A percentile compares a stretch with the other conserved stretches of the same genome.
phyloP scores from a whole-genome alignment of 75 land plant genomes.

The Cunninghamia lanceolata region DNA sequence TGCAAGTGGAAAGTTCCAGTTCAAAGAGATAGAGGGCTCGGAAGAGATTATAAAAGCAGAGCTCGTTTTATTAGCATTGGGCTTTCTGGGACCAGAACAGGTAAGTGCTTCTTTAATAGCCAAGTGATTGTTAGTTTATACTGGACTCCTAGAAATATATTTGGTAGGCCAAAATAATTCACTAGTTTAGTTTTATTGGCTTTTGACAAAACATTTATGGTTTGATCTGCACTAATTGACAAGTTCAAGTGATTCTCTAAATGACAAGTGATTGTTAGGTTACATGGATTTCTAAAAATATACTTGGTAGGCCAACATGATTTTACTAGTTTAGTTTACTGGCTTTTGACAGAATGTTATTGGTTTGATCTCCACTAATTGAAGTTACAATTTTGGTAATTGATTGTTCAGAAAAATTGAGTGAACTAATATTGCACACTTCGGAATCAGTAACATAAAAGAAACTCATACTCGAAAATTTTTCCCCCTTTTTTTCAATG shows the following conservation, averaged over 20 bases:
- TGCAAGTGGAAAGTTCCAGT: conserved; percentile 69
- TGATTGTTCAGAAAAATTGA: background rate
- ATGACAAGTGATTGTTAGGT: background rate
- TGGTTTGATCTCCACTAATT: background rate
- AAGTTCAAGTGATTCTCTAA: conserved; percentile 19
- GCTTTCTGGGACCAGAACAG: conserved; percentile 95
- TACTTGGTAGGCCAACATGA: background rate
- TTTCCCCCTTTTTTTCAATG: background rate
- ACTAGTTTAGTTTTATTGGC: background rate
- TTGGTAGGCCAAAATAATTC: background rate
- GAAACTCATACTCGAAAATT: background rate
- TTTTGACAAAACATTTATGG: background rate
- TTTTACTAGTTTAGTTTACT: background rate
- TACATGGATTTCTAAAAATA: background rate
- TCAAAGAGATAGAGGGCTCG: conserved; percentile 80
- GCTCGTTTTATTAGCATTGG: conserved; percentile 87
- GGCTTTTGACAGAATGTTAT: background rate
- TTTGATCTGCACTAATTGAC: background rate
- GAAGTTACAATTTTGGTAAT: background rate
- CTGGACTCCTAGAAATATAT: background rate
- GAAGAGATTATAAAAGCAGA: conserved; percentile 91
- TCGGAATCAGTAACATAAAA: background rate
- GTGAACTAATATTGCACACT: background rate
- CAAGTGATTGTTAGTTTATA: background rate
- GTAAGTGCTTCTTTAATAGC: conserved; percentile 38